Evolutionary conservation across 495 filamentous ascomycete species (phyloP).

Genomic region (Neurospora tetraspora): DNA sequence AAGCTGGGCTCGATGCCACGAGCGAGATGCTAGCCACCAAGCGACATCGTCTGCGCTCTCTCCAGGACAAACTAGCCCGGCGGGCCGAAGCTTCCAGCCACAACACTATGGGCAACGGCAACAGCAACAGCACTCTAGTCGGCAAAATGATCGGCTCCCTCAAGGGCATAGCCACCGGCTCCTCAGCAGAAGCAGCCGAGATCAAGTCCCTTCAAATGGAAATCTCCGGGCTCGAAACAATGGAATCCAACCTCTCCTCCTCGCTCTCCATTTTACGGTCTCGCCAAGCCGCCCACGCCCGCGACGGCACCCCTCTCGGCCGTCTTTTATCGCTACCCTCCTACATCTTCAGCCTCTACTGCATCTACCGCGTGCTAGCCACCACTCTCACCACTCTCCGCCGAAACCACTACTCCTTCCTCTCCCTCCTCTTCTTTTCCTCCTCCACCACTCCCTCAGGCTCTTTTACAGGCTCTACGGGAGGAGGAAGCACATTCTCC

Average conservation of each 20-base stretch:
- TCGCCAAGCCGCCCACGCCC: conserved; percentile 48
- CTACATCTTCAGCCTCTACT: conserved; percentile 64
- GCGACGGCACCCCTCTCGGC: conserved; percentile 52
- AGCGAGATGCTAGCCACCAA: conserved; percentile 65
- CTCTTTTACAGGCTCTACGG: too few species aligned
- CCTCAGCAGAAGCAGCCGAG: conserved; percentile 50
- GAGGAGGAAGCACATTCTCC: conserved; percentile 33
- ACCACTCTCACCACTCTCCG: conserved; percentile 53
- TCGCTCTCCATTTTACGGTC: conserved; percentile 48
- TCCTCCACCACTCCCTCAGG: neutral
- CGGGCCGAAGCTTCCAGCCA: neutral
- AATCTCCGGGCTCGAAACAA: conserved; percentile 65
- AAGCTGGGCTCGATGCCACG: conserved; percentile 63
- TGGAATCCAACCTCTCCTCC: conserved; percentile 54
- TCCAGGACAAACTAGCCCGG: conserved; percentile 54
- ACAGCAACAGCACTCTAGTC: conserved; percentile 49
- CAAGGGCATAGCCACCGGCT: conserved; percentile 43
- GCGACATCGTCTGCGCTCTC: conserved; percentile 50
- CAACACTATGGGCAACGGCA: conserved; percentile 18
- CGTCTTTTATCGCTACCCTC: conserved; percentile 46
- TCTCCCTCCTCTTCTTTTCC: conserved; percentile 20
- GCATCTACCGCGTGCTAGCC: conserved; percentile 62
- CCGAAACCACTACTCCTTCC: conserved; percentile 37
- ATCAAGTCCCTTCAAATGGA: conserved; percentile 58
- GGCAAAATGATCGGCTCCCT: conserved; percentile 52